phyloP scores from a whole-genome alignment of 2,329 filamentous ascomycete genomes.

The Pseudopyrenochaeta lycopersici region DNA sequence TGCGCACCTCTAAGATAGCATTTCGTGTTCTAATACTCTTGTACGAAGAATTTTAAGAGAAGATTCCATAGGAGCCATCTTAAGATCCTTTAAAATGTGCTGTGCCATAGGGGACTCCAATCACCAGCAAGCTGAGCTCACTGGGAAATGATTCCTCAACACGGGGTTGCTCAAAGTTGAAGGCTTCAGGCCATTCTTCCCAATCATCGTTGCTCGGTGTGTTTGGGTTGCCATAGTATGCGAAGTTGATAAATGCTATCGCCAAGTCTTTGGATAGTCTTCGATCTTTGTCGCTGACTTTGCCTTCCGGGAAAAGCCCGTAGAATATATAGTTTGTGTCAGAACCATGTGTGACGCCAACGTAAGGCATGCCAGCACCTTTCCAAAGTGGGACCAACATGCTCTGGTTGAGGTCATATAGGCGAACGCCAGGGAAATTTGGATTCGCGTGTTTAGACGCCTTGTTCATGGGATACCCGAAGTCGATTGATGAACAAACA shows the following conservation, averaged over 20 bases:
- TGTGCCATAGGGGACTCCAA: too few species aligned
- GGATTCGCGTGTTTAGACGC: conserved; percentile 3
- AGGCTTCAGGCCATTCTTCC: neutral
- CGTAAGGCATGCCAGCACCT: neutral
- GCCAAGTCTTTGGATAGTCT: neutral
- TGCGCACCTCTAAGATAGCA: too few species aligned
- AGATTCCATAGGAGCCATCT: too few species aligned
- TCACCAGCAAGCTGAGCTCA: neutral
- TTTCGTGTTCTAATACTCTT: too few species aligned
- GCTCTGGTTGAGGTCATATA: conserved; percentile 19
- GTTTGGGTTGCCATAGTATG: neutral
- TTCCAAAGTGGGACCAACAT: conserved; percentile 19
- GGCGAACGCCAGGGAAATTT: neutral
- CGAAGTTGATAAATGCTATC: neutral
- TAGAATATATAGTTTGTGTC: neutral
- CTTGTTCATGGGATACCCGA: conserved; percentile 10
- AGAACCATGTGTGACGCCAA: neutral
- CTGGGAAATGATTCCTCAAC: too few species aligned
- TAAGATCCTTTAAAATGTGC: too few species aligned
- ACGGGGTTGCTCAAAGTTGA: neutral
- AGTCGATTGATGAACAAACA: conserved; percentile 23
- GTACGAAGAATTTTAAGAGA: too few species aligned
- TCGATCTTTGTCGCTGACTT: neutral
- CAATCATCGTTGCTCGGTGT: neutral
- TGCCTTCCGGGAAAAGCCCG: neutral